A percentile compares a stretch with the other conserved stretches of the same genome.
phyloP scores from a whole-genome alignment of 169 alveolate genomes.

The Pseudocohnilembus persalinus region DNA sequence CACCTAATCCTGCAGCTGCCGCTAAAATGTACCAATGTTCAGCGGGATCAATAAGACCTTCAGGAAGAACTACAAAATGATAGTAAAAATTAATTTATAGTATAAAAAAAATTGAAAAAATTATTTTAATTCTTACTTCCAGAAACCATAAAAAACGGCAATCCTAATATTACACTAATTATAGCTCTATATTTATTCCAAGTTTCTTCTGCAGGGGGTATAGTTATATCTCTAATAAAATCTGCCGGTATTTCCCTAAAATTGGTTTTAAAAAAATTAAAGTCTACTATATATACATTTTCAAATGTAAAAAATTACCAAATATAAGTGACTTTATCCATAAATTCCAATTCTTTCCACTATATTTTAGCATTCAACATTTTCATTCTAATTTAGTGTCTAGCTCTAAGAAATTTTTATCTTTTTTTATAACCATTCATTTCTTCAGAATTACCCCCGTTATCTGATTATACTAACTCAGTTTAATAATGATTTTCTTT shows the following conservation, averaged over 20 bases:
- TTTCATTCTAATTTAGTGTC: neutral
- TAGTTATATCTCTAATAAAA: constrained; percentile 52
- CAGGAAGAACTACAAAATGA: neutral
- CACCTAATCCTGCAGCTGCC: neutral
- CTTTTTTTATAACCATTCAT: too few relatives aligned
- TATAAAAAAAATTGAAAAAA: neutral
- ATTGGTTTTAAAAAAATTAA: too few relatives aligned
- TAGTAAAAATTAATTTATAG: neutral
- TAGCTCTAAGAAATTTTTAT: neutral
- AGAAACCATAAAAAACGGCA: neutral
- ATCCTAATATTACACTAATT: constrained; percentile 4
- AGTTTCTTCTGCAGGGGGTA: constrained; percentile 46
- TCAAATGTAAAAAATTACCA: too few relatives aligned
- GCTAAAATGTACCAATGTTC: neutral
- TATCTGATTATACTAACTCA: too few relatives aligned
- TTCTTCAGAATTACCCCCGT: too few relatives aligned
- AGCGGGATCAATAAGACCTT: neutral
- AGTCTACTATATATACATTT: too few relatives aligned
- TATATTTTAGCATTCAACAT: neutral
- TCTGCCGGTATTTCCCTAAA: constrained; percentile 52
- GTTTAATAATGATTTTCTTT: too few relatives aligned
- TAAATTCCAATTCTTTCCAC: constrained; percentile 7
- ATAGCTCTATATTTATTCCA: constrained; percentile 49
- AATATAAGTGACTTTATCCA: constrained; percentile 11
- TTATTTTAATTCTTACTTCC: constrained; percentile 7